phyloP scores from a whole-genome alignment of 192 early-diverging fungal species.

The Linnemannia exigua region DNA sequence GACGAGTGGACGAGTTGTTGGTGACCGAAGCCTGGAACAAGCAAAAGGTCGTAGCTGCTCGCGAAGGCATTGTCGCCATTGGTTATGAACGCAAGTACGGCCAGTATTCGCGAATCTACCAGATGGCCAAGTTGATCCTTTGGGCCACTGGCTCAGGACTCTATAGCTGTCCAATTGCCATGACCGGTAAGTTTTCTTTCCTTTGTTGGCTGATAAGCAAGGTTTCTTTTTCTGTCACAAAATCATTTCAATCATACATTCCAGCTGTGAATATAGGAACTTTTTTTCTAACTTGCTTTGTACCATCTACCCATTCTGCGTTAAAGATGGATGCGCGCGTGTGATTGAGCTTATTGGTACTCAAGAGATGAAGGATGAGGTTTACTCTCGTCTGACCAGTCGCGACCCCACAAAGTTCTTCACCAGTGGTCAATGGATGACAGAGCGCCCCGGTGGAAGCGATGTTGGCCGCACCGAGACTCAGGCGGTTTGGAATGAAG shows the following conservation, averaged over 20 bases:
- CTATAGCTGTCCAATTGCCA: slow-evolving; percentile 79
- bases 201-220: not conserved
- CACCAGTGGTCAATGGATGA: slow-evolving; percentile 86
- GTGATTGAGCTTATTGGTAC: slow-evolving; percentile 71
- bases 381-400: slow-evolving; percentile 60
- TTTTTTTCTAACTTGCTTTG: too few relatives aligned
- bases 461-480: slow-evolving; percentile 80
- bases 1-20: slow-evolving; percentile 72
- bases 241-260: not conserved
- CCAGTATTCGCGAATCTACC: slow-evolving; percentile 67
- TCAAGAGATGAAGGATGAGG: slow-evolving; percentile 64
- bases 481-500: slow-evolving; percentile 61
- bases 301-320: too few relatives aligned
- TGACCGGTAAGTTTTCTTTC: slow-evolving; percentile 66
- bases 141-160: slow-evolving; percentile 67
- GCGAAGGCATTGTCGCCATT: slow-evolving; percentile 76
- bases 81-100: slow-evolving; percentile 71
- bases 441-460: slow-evolving; percentile 77
- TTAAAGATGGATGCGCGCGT: slow-evolving; percentile 79
- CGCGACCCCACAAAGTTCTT: slow-evolving; percentile 75
- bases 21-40: slow-evolving; percentile 73
- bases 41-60: slow-evolving; percentile 71
- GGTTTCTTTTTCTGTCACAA: not conserved
- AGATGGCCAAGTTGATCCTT: slow-evolving; percentile 79
- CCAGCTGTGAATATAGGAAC: too few relatives aligned